Evolutionary conservation across 2,329 filamentous ascomycete genomes (phyloP).

Genomic region (Aspergillus novofumigatus): DNA sequence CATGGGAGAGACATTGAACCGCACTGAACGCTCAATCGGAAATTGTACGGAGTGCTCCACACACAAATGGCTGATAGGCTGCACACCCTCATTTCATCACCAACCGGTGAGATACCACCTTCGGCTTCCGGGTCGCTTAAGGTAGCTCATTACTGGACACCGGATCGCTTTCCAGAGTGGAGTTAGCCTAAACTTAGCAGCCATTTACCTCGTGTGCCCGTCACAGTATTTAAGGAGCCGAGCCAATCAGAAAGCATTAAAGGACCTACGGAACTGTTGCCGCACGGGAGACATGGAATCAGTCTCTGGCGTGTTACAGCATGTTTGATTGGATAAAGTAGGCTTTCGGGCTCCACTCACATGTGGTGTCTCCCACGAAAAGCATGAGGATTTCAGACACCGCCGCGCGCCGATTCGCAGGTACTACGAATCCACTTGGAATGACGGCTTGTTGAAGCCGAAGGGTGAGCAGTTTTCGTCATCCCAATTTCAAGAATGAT

Average conservation of each 20-base stretch:
- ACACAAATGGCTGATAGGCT: neutral
- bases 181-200: conserved; percentile 6
- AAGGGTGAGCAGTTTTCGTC: neutral
- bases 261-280: neutral
- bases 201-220: conserved; percentile 3
- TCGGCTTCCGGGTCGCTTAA: conserved; percentile 1
- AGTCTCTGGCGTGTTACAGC: neutral
- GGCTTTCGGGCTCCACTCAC: neutral
- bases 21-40: neutral
- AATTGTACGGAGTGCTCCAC: neutral
- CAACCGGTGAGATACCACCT: neutral
- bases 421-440: neutral
- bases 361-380: conserved; percentile 11
- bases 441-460: neutral
- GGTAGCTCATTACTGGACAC: neutral
- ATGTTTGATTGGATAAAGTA: neutral
- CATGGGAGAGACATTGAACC: neutral
- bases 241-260: neutral
- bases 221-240: neutral
- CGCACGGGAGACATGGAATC: conserved; percentile 9
- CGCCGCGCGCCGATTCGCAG: conserved; percentile 3
- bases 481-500: neutral
- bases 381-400: neutral
- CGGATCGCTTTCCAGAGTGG: conserved; percentile 5
- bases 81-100: conserved; percentile 1